These are phyloP conservation scores for Globisporangium polare DNA, from an alignment of 352 stramenopile species.

Conservation along the genomic window DNA sequence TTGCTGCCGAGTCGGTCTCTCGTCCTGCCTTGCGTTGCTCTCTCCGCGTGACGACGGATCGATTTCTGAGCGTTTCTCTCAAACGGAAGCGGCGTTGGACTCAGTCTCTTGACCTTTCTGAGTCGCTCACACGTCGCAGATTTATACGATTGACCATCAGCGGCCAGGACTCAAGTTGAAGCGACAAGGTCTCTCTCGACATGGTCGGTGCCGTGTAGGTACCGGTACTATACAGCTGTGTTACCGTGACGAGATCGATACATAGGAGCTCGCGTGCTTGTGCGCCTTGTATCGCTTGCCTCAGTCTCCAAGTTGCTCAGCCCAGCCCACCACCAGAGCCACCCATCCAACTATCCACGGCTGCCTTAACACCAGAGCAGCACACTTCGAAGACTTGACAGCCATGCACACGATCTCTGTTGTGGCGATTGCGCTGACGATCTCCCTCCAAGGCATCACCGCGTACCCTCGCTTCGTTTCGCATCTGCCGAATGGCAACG, in stretches of 20 bases:
- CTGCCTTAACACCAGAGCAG: background rate
- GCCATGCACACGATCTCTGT: background rate
- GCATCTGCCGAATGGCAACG: conserved; percentile 54
- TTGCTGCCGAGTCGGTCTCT: background rate
- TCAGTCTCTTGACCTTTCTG: background rate
- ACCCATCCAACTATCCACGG: background rate
- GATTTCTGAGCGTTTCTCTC: background rate
- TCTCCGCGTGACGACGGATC: background rate
- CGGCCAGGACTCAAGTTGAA: background rate
- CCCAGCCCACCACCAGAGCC: background rate
- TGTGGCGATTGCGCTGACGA: background rate
- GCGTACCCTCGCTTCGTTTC: conserved; percentile 46
- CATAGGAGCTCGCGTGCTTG: background rate
- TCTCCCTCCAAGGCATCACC: background rate
- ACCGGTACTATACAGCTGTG: background rate
- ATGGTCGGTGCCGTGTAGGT: too few relatives aligned
- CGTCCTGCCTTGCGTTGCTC: background rate
- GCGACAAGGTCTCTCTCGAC: background rate
- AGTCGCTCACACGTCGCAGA: conserved; percentile 6
- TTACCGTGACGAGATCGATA: background rate
- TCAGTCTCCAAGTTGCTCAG: background rate
- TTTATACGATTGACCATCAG: background rate
- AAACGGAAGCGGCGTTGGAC: background rate
- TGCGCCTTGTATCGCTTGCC: background rate
- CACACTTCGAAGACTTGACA: background rate